Evolutionary conservation across 108 stramenopile species (phyloP).

Genomic region (Discostella stelligeroides): DNA sequence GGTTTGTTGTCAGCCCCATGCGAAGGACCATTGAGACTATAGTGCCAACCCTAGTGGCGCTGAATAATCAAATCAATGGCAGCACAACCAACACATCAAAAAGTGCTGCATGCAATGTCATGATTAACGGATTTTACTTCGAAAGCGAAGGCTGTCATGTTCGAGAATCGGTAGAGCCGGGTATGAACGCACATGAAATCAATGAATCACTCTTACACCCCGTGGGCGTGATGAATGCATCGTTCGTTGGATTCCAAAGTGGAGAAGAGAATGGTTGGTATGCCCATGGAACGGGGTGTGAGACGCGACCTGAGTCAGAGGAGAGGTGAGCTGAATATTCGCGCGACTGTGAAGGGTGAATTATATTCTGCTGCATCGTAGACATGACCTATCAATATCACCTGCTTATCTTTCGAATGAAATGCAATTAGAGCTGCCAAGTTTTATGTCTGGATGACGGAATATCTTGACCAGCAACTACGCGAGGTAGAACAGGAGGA

Average conservation of each 20-base stretch:
- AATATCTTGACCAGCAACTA: conserved; percentile 62
- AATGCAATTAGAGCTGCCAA: conserved; percentile 50
- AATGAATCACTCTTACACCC: conserved; percentile 25
- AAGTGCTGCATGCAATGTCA: conserved; percentile 17
- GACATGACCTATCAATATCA: background rate
- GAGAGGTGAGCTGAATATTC: conserved; percentile 17
- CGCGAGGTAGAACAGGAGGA: conserved; percentile 11
- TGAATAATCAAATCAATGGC: conserved; percentile 21
- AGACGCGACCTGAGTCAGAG: conserved; percentile 69
- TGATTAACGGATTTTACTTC: conserved; percentile 70
- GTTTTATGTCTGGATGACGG: conserved; percentile 74
- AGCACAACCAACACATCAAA: conserved; percentile 7
- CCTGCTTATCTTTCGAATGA: background rate
- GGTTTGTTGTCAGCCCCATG: conserved; percentile 76
- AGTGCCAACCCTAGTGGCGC: conserved; percentile 53
- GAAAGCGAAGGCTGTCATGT: conserved; percentile 78
- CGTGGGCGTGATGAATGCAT: conserved; percentile 17
- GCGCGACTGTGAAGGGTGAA: too few species aligned
- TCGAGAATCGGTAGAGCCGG: conserved; percentile 58
- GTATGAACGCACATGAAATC: conserved; percentile 71
- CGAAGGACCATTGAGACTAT: conserved; percentile 71
- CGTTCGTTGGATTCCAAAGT: conserved; percentile 62
- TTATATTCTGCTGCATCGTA: background rate
- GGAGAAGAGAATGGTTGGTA: conserved; percentile 67
- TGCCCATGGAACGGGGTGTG: conserved; percentile 57